A percentile compares a stretch with the other conserved stretches of the same genome.
Conservation (phyloP, 2,329 filamentous ascomycete species). For the Aspergillus phoenicis region DNA sequence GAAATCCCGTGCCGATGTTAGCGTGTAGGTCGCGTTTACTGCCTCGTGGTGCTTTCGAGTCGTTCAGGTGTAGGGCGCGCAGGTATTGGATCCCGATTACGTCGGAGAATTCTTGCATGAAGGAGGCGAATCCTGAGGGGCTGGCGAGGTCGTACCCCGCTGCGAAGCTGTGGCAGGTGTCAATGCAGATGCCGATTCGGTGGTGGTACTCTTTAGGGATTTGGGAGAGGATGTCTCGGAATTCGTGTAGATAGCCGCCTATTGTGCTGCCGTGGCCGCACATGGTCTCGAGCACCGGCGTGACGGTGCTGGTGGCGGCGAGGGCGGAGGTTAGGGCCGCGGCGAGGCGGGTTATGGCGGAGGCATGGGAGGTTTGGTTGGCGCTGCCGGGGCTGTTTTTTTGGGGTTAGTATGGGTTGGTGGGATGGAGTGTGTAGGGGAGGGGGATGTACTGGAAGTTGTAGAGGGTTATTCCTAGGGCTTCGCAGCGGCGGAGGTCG, state of each 20-base stretch:
- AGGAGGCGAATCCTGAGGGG: constrained; percentile 70
- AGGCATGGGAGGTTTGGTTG: constrained; percentile 65
- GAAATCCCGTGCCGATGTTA: constrained; percentile 93
- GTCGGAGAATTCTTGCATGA: constrained; percentile 74
- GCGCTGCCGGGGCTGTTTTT: constrained; percentile 70
- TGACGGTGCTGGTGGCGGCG: constrained; percentile 70
- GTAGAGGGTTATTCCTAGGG: constrained; percentile 85
- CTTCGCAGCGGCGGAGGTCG: constrained; percentile 81
- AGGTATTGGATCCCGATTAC: constrained; percentile 79
- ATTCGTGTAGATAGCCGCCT: constrained; percentile 81
- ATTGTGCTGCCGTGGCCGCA: constrained; percentile 86
- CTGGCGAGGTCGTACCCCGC: constrained; percentile 87
- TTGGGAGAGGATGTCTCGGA: constrained; percentile 77
- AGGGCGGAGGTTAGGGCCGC: constrained; percentile 81
- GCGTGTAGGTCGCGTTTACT: constrained; percentile 89
- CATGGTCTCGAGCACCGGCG: constrained; percentile 94
- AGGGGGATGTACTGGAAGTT: constrained; percentile 73
- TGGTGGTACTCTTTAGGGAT: constrained; percentile 72
- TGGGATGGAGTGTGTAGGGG: not conserved
- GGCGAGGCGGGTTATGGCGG: constrained; percentile 78
- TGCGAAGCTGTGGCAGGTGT: constrained; percentile 95
- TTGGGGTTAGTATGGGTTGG: constrained; percentile 12
- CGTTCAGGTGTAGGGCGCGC: constrained; percentile 86
- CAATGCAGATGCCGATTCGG: constrained; percentile 89
- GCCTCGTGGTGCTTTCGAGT: constrained; percentile 84